Base-by-base conservation (phyloP, 805 yeast genomes). In the Cyberlindnera lachancei region DNA sequence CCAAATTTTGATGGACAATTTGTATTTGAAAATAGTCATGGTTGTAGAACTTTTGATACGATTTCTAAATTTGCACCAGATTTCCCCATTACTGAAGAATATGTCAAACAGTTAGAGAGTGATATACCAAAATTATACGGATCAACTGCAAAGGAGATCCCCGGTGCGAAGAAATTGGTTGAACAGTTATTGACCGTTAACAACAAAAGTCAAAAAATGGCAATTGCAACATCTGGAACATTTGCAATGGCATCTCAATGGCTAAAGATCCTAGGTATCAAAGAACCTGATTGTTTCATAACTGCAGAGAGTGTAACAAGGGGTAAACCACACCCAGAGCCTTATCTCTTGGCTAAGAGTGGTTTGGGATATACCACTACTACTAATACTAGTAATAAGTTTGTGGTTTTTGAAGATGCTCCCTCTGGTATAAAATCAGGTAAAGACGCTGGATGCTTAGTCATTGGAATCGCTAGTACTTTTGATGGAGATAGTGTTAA, bases 271-370 rank as follows among this genome's bases (percentile, higher is more conserved):
- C 64, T 84, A 52, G 66, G 69, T 23, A 59, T 68, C 35, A 65
- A 67, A 36, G 63, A 67, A 57, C 94, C 94, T 34, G 70, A 76
- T 46, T 68, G 73, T 32, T 84, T 84, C 64, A 75, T 84, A 54
- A 79, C 92, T 29, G 92, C 94, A 30, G 86, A 78, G 60, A 76
- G 74, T 55, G 92, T 84, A 44, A 62, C 68, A 39, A 66, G 69
- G 50, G 95, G 95, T 52, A 84, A 84, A 67, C 95, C 95, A 26
- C 71, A 81, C 61, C 94, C 95, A 26, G 79, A 78, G 64, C 92
- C 94, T 34, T 84, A 84, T 64, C 64, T 70, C 42, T 55, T 63
- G 52, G 85, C 84, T 40, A 58, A 64, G 47, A 50, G 54, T 46
- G 58, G 51, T 36, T 51, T 57, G 36, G 63, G 63, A 16, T 59